Percentiles rank a stretch among this genome's conserved stretches.
Conservation (phyloP, 768 basidiomycete species). For the Lactarius tabidus region DNA sequence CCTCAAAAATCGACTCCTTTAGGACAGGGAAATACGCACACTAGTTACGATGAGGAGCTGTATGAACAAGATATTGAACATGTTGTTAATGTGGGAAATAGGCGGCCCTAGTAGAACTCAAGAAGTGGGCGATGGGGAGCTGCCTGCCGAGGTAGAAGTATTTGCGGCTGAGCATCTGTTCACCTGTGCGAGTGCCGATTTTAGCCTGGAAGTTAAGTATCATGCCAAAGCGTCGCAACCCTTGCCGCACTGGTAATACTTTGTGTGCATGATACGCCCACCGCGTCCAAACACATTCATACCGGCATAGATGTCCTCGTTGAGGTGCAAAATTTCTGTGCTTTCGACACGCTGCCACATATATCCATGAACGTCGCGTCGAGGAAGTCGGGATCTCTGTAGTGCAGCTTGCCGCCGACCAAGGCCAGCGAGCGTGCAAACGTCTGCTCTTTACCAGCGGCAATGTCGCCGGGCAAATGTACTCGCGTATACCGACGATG, state of each 20-base stretch:
- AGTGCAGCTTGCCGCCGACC: slow-evolving; percentile 98
- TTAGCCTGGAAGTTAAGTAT: slow-evolving; percentile 99
- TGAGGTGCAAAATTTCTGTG: slow-evolving; percentile 96
- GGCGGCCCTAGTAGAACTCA: slow-evolving; percentile 99
- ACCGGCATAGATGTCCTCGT: slow-evolving; percentile 99
- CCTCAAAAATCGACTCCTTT: slow-evolving; percentile 23
- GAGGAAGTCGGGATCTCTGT: slow-evolving; percentile 99
- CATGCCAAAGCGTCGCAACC: slow-evolving; percentile 98
- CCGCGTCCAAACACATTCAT: slow-evolving; percentile 98
- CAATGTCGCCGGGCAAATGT: slow-evolving; percentile 97
- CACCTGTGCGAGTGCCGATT: slow-evolving; percentile 99
- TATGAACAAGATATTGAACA: slow-evolving; percentile 95
- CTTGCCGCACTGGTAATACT: slow-evolving; percentile 99
- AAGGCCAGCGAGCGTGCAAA: slow-evolving; percentile 95
- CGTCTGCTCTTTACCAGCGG: slow-evolving; percentile 99
- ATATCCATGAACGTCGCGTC: slow-evolving; percentile 98
- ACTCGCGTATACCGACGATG: slow-evolving; percentile 98
- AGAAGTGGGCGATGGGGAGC: slow-evolving; percentile 94
- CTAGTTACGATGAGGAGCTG: slow-evolving; percentile 92
- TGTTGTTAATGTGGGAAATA: slow-evolving; percentile 99
- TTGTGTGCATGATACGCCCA: slow-evolving; percentile 96
- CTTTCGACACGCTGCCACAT: slow-evolving; percentile 97
- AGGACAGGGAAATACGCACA: slow-evolving; percentile 40
- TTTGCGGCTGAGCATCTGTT: slow-evolving; percentile 98
- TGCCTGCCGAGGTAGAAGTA: slow-evolving; percentile 99